Base-by-base conservation (phyloP, 345 rosid species). In the Hibiscus syriacus region DNA sequence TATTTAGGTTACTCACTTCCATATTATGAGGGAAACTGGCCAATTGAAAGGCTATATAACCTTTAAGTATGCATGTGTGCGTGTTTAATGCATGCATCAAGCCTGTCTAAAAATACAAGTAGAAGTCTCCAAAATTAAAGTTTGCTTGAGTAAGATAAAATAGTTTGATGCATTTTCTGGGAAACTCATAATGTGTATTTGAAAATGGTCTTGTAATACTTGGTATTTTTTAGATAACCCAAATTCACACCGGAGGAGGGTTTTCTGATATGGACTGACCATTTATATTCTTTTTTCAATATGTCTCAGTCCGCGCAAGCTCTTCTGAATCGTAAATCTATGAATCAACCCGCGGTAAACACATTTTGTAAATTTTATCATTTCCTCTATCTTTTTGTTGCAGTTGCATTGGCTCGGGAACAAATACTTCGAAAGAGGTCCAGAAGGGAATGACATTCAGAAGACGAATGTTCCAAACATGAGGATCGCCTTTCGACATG, bases 391-490 rank as follows among this genome's bases (percentile, higher is more conserved):
- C 13, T 12, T 39, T 39, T 9, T 8, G 45, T 8, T 70, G 64
- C 76, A 82, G 86, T 63, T 12, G 69, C 86, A 80, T 67, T 82
- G 86, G 86, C 82, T 82, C 41, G 86, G 86, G 17, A 38, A 64
- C 70, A 74, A 73, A 64, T 82, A 78, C 66, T 76, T 68, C 65
- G 4, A 74, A 9, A 76, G 79, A 55, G 82, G 86, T 1, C 74
- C 82, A 3, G 80, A 69, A 69, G 86, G 86, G 66, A 82, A 82
- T 67, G 80, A 82, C 41, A 80, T 82, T 49, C 79, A 82, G 6
- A 82, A 82, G 75, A 75, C 84, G 17, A 82, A 82, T 67, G 86
- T 82, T 38, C 84, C 84, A 0, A 34, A 50, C 6, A 38, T 72
- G 62, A 76, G 86, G 77, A 74, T 83, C 34, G 67, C 73, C 12